Conservation (phyloP, 768 basidiomycete genomes). For the Trametes coccinea region DNA sequence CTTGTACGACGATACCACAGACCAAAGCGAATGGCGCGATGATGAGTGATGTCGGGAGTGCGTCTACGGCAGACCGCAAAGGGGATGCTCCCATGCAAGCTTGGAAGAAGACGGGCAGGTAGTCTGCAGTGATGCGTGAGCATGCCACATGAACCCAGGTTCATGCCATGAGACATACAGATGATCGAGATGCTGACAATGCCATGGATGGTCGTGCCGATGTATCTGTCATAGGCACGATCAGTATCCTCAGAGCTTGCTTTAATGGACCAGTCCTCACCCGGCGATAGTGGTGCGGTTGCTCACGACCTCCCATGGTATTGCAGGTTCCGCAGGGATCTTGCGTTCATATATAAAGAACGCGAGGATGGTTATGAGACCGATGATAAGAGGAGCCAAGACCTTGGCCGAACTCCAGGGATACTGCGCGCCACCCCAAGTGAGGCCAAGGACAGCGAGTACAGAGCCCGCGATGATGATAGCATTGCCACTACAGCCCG, state of each 20-base stretch:
- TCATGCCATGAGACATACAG: conserved; percentile 6
- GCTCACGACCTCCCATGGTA: conserved; percentile 23
- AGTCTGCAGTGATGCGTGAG: conserved; percentile 25
- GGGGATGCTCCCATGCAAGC: conserved; percentile 41
- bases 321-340: conserved; percentile 17
- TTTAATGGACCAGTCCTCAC: not conserved
- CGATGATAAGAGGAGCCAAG: conserved; percentile 43
- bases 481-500: conserved; percentile 33
- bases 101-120: conserved; percentile 49
- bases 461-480: conserved; percentile 26
- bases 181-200: conserved; percentile 26
- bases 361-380: conserved; percentile 33
- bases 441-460: conserved; percentile 22
- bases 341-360: conserved; percentile 22
- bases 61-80: conserved; percentile 36
- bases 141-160: not conserved
- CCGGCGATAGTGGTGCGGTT: not conserved
- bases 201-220: conserved; percentile 35
- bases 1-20: conserved; percentile 33
- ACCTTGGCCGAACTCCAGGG: conserved; percentile 23
- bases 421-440: conserved; percentile 3
- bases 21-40: conserved; percentile 41
- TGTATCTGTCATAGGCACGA: conserved; percentile 28
- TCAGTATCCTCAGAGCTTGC: not conserved
- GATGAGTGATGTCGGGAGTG: conserved; percentile 35